These are phyloP conservation scores for Yamadazyma sp. DNA, from an alignment of 805 yeast species.

Conservation along the genomic window DNA sequence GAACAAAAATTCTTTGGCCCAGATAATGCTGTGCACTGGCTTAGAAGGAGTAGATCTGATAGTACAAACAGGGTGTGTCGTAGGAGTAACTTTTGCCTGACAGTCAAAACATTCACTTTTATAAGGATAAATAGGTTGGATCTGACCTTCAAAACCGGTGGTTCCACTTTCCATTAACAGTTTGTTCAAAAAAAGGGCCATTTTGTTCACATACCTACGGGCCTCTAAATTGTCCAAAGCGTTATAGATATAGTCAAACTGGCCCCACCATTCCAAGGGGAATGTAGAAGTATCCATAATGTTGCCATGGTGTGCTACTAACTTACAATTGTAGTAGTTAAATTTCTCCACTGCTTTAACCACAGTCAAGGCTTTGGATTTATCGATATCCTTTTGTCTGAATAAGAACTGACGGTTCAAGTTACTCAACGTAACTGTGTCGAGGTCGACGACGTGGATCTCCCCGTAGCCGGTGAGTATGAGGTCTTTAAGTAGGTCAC, in stretches of 20 bases:
- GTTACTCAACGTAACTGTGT: slow-evolving; percentile 90
- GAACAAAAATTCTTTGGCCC: slow-evolving; percentile 94
- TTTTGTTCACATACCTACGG: slow-evolving; percentile 80
- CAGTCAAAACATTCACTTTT: slow-evolving; percentile 93
- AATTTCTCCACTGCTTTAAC: slow-evolving; percentile 76
- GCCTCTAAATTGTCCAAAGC: slow-evolving; percentile 96
- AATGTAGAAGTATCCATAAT: slow-evolving; percentile 75
- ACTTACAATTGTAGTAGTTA: slow-evolving; percentile 55
- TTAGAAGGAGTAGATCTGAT: slow-evolving; percentile 95
- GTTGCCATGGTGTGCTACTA: slow-evolving; percentile 82
- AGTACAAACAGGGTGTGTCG: slow-evolving; percentile 93
- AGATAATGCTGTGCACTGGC: slow-evolving; percentile 93
- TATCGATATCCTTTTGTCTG: slow-evolving; percentile 84
- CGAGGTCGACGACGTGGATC: slow-evolving; percentile 90
- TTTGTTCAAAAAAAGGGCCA: slow-evolving; percentile 68
- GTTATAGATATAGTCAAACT: slow-evolving; percentile 79
- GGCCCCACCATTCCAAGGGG: slow-evolving; percentile 69
- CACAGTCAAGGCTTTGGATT: slow-evolving; percentile 84
- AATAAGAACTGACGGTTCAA: slow-evolving; percentile 91
- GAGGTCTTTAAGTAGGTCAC: slow-evolving; percentile 81
- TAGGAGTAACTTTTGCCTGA: slow-evolving; percentile 81
- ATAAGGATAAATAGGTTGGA: slow-evolving; percentile 85
- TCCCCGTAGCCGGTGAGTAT: slow-evolving; percentile 80
- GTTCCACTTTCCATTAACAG: slow-evolving; percentile 94
- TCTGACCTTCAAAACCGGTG: slow-evolving; percentile 92